phyloP scores from a whole-genome alignment of 2,329 filamentous ascomycete genomes.

The Penicillium sp. region DNA sequence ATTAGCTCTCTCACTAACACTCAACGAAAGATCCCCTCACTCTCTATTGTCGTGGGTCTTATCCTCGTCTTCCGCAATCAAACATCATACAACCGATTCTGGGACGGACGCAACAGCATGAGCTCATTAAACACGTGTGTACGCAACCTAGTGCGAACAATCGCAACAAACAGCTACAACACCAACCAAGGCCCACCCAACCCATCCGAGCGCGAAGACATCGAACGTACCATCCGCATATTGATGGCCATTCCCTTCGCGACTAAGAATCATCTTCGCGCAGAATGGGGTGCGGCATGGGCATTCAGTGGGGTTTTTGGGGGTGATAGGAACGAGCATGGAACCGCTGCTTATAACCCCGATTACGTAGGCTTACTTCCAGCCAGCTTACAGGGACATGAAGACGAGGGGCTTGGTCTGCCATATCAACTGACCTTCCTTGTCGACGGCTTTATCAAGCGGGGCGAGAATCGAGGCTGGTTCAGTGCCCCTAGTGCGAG shows the following conservation, averaged over 20 bases:
- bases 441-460: conserved; percentile 63
- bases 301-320: conserved; percentile 30
- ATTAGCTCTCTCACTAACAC: conserved; percentile 2
- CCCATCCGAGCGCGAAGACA: conserved; percentile 56
- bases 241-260: conserved; percentile 66
- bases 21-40: conserved; percentile 56
- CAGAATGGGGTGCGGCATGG: conserved; percentile 61
- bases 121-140: conserved; percentile 62
- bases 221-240: conserved; percentile 63
- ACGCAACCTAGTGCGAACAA: conserved; percentile 62
- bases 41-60: conserved; percentile 68
- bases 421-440: conserved; percentile 65
- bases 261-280: conserved; percentile 66
- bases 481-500: conserved; percentile 63
- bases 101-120: conserved; percentile 63
- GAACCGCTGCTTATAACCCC: conserved; percentile 40
- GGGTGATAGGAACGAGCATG: conserved; percentile 36
- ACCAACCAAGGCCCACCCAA: conserved; percentile 35
- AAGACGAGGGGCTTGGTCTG: conserved; percentile 63
- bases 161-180: conserved; percentile 55
- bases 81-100: conserved; percentile 68
- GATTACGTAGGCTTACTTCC: conserved; percentile 59
- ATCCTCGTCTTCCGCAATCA: conserved; percentile 71
- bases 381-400: conserved; percentile 55
- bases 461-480: conserved; percentile 60